Evolutionary conservation across 1,284 basidiomycete genomes (phyloP), one percentile per base, ranked within the genome.

Genomic region (Xanthoconium separans): DNA sequence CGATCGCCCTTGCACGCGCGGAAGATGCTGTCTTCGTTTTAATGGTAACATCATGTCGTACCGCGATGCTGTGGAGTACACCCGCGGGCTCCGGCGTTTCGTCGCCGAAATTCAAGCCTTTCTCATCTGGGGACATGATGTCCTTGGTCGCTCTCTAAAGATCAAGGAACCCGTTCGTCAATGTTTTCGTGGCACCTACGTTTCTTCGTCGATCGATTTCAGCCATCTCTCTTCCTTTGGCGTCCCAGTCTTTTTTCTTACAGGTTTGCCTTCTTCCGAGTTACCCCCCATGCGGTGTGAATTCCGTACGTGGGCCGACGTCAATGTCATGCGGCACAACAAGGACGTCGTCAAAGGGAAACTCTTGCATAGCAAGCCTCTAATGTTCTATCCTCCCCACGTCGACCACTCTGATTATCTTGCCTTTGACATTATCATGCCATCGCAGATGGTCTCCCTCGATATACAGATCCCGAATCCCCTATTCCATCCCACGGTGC

Each of bases 1-100:
- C 15, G 0, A 58, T 47, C 18, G 42, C 56, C 27, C 8, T 54
- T 1, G 11, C 5, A 3, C 43, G 20, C 1, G 20, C 56, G 11
- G 39, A 54, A 27, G 56, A 54, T 6, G 58, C 42, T 0, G 29
- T 58, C 1, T 57, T 45, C 2, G 22, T 48, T 0, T 57, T 2
- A 9, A 18, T 9, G 37, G 34, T 10, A 58, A 43, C 18, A 34
- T 33, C 22, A 58, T 57, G 46, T 57, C 46, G 0, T 54, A 58
- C 34, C 50, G 34, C 6, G 45, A 57, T 8, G 44, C 55, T 7
- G 37, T 58, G 18, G 56, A 57, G 10, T 57, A 58, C 6, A 44
- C 37, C 0, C 0, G 40, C 2, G 55, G 45, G 0, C 56, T 56
- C 0, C 44, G 57, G 13, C 34, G 31, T 22, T 57, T 47, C 39